These are phyloP conservation scores for Citrus cavaleriei DNA, from an alignment of 345 rosid species.

Conservation along the genomic window DNA sequence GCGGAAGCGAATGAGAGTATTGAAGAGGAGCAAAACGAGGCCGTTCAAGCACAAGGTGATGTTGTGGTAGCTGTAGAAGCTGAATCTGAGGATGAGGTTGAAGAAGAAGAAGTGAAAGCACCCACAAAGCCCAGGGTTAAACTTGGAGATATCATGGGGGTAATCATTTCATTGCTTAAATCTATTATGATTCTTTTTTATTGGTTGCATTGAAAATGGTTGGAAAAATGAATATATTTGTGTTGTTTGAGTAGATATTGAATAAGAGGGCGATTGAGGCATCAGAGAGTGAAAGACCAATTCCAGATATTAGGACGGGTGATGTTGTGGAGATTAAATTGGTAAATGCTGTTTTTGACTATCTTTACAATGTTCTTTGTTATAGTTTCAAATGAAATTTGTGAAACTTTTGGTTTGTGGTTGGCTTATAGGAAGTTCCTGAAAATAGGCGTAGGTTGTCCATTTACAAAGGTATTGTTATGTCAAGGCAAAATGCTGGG, in stretches of 20 bases:
- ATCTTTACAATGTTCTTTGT: not conserved
- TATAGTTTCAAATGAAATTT: not conserved
- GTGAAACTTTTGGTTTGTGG: conserved; percentile 17
- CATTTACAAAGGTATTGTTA: conserved; percentile 80
- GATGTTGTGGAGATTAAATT: conserved; percentile 77
- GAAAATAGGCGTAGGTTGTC: conserved; percentile 73
- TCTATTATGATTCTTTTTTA: not conserved
- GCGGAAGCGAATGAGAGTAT: conserved; percentile 31
- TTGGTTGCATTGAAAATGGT: not conserved
- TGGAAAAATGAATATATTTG: not conserved
- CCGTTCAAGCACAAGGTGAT: conserved; percentile 21
- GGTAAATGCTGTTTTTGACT: conserved; percentile 37
- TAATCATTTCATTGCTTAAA: conserved; percentile 17
- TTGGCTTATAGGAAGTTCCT: conserved; percentile 66
- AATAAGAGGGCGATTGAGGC: conserved; percentile 80
- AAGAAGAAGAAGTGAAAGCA: conserved; percentile 38
- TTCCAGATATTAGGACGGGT: conserved; percentile 82
- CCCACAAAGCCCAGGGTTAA: conserved; percentile 49
- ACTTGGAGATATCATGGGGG: conserved; percentile 81
- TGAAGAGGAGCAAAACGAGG: conserved; percentile 13
- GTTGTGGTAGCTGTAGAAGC: conserved; percentile 21
- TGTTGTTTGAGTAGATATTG: conserved; percentile 49
- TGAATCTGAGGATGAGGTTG: conserved; percentile 15
- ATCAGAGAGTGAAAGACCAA: conserved; percentile 55
- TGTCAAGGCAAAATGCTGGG: conserved; percentile 83